Conservation (phyloP, 2,329 filamentous ascomycete genomes). For the Leptodontidium sp. region DNA sequence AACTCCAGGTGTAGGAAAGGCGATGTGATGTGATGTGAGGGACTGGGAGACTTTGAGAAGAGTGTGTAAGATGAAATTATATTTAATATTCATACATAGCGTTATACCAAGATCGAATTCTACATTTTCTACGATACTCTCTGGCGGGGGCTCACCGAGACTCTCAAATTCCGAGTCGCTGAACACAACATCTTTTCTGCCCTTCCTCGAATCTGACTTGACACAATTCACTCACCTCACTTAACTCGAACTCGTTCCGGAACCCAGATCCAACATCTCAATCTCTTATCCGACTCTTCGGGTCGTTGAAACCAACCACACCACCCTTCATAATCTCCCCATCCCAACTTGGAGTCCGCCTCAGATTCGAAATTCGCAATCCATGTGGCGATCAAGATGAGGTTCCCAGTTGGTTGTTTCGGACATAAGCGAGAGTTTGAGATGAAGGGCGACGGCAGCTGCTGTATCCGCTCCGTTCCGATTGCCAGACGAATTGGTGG, state of each 20-base stretch:
- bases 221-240: neutral
- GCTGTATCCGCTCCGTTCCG: constrained; percentile 3
- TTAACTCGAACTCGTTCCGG: neutral
- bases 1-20: neutral
- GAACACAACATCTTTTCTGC: neutral
- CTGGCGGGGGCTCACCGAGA: neutral
- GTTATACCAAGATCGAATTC: constrained; percentile 7
- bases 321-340: neutral
- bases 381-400: constrained; percentile 6
- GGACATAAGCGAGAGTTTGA: constrained; percentile 1
- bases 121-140: neutral
- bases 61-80: constrained; percentile 6
- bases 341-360: no score
- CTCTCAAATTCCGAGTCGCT: neutral
- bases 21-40: neutral
- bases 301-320: neutral
- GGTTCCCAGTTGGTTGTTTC: neutral
- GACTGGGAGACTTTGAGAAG: neutral
- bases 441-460: neutral
- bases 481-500: neutral
- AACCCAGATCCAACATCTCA: neutral
- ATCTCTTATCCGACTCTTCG: neutral
- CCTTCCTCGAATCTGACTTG: neutral
- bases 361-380: neutral
- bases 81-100: constrained; percentile 8